Evolutionary conservation across 805 yeast species (phyloP).

Genomic region (Saccharomycopsis guyanensis): DNA sequence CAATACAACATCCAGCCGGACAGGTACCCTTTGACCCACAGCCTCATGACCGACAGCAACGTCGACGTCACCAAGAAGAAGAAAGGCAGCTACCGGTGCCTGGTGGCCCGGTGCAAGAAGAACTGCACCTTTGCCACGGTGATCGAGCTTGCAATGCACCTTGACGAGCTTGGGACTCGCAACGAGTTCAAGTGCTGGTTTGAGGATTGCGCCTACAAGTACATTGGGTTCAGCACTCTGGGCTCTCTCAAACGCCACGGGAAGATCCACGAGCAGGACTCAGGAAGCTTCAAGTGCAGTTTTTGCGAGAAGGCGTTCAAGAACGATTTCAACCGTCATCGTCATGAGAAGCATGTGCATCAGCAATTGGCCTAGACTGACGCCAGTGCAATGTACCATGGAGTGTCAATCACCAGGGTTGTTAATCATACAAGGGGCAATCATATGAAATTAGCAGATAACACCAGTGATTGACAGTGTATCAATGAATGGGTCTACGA

Average conservation of each 20-base stretch:
- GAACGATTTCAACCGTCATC: constrained; percentile 12
- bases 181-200: constrained; percentile 17
- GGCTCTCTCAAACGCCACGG: constrained; percentile 20
- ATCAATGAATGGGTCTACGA: too few species aligned
- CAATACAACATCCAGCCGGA: neutral
- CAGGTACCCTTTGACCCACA: constrained; percentile 3
- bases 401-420: too few species aligned
- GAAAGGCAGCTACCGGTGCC: constrained; percentile 20
- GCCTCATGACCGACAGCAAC: constrained; percentile 1
- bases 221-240: constrained; percentile 18
- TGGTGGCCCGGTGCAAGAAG: constrained; percentile 15
- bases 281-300: constrained; percentile 8
- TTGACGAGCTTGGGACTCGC: constrained; percentile 13
- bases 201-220: constrained; percentile 15
- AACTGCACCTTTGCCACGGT: constrained; percentile 14
- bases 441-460: too few species aligned
- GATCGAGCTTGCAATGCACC: constrained; percentile 17
- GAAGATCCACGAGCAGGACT: constrained; percentile 12
- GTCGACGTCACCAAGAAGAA: constrained; percentile 18
- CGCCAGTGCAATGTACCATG: too few species aligned
- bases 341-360: constrained; percentile 19
- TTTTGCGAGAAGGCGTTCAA: constrained; percentile 14
- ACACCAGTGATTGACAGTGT: too few species aligned
- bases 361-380: neutral
- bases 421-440: too few species aligned